These are phyloP conservation scores for Rhynchospora pubera DNA, from an alignment of 176 grass and related monocot species.

Conservation along the genomic window DNA sequence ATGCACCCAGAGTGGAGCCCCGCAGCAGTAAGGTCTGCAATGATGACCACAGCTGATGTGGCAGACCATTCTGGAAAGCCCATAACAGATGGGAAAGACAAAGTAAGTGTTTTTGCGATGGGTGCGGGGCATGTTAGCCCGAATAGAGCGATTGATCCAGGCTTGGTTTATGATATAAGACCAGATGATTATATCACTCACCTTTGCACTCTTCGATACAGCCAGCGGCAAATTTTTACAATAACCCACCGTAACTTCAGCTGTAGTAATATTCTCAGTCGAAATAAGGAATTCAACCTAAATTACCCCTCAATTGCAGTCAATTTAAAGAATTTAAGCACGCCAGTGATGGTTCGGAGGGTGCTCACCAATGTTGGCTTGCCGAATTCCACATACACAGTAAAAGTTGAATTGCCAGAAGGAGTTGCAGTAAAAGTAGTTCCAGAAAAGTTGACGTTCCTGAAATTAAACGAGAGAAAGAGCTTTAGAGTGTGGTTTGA, in stretches of 20 bases:
- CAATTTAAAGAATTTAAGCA: constrained; percentile 32
- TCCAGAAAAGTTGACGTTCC: constrained; percentile 48
- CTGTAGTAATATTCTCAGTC: constrained; percentile 34
- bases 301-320: constrained; percentile 87
- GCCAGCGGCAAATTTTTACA: constrained; percentile 48
- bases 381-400: constrained; percentile 53
- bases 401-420: constrained; percentile 26
- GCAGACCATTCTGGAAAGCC: constrained; percentile 53
- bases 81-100: constrained; percentile 42
- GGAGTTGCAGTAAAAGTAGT: constrained; percentile 42
- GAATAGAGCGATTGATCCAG: constrained; percentile 49
- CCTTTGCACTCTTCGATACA: constrained; percentile 79
- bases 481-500: constrained; percentile 42
- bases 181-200: constrained; percentile 60
- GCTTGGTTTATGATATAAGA: constrained; percentile 67
- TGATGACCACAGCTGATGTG: constrained; percentile 74
- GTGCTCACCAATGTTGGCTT: constrained; percentile 61
- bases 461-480: constrained; percentile 44
- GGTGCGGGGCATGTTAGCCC: constrained; percentile 70
- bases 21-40: constrained; percentile 54
- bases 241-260: constrained; percentile 63
- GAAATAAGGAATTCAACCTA: constrained; percentile 44
- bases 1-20: constrained; percentile 65
- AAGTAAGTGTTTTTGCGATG: constrained; percentile 43
- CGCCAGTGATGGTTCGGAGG: constrained; percentile 28